Evolutionary conservation across 2,329 filamentous ascomycete species (phyloP), one percentile per base, ranked within the genome.

Genomic region (Lasiodiplodia hormozganensis): DNA sequence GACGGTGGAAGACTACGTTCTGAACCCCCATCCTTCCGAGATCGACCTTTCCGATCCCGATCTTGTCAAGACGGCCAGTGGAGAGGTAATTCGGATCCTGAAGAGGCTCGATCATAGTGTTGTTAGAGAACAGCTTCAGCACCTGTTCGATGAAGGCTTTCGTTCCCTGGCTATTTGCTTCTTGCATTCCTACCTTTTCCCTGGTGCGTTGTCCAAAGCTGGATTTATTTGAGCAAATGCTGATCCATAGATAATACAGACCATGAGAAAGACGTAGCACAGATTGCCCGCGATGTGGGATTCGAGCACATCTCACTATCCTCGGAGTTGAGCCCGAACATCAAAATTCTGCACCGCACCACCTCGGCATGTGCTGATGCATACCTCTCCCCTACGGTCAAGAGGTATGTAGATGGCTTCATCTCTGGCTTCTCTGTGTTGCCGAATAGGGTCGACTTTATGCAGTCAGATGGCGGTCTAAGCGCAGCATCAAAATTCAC

Each of bases 121-220:
- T 4, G 57, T 67, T 3, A 67, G 68, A 25, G 34, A 70, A 60
- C 67, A 68, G 21, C 71, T 77, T 1, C 70, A 74, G 31, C 28
- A 51, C 1, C 69, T 82, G 3, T 78, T 73, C 62, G 68, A 74
- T 1, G 72, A 76, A n/a, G 80, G 79, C 1, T 76, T 76, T 38
- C 72, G 78, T 10, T 79, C 78, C 1, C 65, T 81, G 40, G 79
- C 78, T 0, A 74, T 82, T 7, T 76, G 75, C 6, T 75, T 79
- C 8, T 69, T 76, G 53, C 74, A 79, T 65, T 75, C 74, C 6
- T 79, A 79, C 56, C 74, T 74, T 1, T 79, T 75, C 51, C 76
- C 76, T 1, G 65, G 65, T 67, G 14, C 25, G 52, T 16, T 7
- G 51, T 3, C 2, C 16, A 10, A 14, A 18, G 4, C 28, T 25